A percentile compares a stretch with the other conserved stretches of the same genome.
These are phyloP conservation scores for Acanthamoeba divionensis DNA, from an alignment of 208 protist genomes.

Conservation along the genomic window DNA sequence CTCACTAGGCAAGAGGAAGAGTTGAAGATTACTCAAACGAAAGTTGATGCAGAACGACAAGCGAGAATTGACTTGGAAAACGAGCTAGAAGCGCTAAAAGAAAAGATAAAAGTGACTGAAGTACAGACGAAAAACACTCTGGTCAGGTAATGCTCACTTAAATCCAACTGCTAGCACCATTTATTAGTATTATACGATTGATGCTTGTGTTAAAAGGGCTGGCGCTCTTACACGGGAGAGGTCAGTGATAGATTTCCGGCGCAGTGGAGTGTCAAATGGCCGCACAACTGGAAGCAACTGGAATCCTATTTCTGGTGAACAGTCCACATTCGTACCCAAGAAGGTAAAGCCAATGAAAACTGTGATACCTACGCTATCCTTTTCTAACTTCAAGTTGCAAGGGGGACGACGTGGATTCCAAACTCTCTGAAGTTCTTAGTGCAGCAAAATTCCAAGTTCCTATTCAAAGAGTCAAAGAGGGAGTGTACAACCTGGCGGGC, in stretches of 20 bases:
- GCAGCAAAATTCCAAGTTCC: neutral
- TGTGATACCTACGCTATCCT: neutral
- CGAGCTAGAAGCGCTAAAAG: neutral
- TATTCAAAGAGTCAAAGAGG: slow-evolving; percentile 8
- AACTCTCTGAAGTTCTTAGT: neutral
- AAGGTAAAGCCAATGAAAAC: neutral
- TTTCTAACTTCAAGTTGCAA: neutral
- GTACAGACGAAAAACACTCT: slow-evolving; percentile 6
- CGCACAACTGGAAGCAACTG: no score
- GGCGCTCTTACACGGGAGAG: no score
- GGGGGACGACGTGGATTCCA: neutral
- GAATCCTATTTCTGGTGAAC: no score
- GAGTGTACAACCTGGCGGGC: neutral
- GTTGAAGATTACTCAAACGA: neutral
- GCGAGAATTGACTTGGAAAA: neutral
- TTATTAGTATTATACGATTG: no score
- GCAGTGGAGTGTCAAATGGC: no score
- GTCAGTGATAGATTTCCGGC: no score
- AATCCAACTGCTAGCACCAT: no score
- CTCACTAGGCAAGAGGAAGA: neutral
- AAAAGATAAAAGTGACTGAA: slow-evolving; percentile 23
- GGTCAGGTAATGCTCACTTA: no score
- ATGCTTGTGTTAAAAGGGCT: no score
- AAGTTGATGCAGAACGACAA: neutral
- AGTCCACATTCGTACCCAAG: neutral